Base-by-base conservation (phyloP, 306 rosid genomes). In the Vicia faba region DNA sequence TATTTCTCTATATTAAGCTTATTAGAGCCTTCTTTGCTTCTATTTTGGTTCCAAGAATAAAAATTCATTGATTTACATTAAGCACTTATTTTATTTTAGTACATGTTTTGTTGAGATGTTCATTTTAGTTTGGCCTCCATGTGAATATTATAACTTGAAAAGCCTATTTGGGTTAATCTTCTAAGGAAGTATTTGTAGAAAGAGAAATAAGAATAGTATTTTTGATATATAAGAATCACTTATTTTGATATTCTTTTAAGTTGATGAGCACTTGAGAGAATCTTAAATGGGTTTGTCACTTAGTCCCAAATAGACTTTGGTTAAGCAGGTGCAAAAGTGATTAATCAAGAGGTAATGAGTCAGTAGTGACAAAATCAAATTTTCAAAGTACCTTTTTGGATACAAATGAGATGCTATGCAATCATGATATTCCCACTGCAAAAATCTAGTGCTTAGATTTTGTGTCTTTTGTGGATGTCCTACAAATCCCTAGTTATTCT, bases 1-100 rank as follows among this genome's bases (percentile, higher is more conserved):
- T 2, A 11, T 38, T 46, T 29, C 7, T 64, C 50, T 31, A 3
- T 45, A 55, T 49, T 41, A 39, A 29, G 50, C 61, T 71, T 66
- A 58, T 45, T 76, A 35, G 66, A 76, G 31, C 73, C 46, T 41
- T 46, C 15, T 55, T 63, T 70, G 35, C 31, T 64, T 23, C 26
- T 63, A 69, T 53, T 70, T 66, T 63, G 23, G n/a, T 20, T 76
- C 36, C 66, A 56, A n/a, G 31, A 43, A 51, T 35, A 61, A 29
- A n/a, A 40, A 35, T 68, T 83, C 31, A 74, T 83, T 78, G 26
- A 72, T 69, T 75, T 75, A 40, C 70, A 58, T 29, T 48, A 64
- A 65, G 59, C 41, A 36, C n/a, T 15, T 63, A 19, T 38, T 70
- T 39, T 59, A 57, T 29, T 54, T 70, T 31, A 25, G 5, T n/a